phyloP scores from a whole-genome alignment of 75 land plant species.

The Isoetes taiwanensis region DNA sequence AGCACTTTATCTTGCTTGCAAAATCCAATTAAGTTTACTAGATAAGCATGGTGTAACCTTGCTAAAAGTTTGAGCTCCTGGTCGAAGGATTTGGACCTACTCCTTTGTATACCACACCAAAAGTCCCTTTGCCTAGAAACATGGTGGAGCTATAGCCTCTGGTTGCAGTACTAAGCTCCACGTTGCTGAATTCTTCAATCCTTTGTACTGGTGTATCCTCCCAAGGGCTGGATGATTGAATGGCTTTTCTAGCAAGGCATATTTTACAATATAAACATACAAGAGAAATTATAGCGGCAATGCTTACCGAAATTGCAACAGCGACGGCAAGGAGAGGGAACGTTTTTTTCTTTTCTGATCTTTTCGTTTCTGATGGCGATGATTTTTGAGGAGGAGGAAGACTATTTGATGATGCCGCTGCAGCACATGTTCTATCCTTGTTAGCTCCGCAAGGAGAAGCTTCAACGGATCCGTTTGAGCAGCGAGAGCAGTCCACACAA shows the following conservation, averaged over 20 bases:
- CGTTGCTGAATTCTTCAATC: neutral
- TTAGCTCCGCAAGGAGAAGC: no score
- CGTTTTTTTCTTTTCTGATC: neutral
- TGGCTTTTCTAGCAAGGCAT: neutral
- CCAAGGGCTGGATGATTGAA: neutral
- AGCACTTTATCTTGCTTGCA: neutral
- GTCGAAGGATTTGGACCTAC: neutral
- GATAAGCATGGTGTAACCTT: neutral
- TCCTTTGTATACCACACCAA: neutral
- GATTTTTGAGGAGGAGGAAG: no score
- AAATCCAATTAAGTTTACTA: neutral
- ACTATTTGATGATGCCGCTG: no score
- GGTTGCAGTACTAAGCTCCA: neutral
- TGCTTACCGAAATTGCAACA: neutral
- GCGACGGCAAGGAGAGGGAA: neutral
- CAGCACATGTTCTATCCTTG: no score
- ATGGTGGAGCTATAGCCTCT: neutral
- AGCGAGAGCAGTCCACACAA: neutral
- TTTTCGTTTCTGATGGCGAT: no score
- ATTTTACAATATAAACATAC: neutral
- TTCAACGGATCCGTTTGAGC: neutral
- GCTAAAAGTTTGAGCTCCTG: neutral
- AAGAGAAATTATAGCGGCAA: neutral
- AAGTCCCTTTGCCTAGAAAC: neutral
- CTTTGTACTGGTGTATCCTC: neutral